phyloP scores from a whole-genome alignment of 1,139 yeast species.

The Insectozyma bohioensis region DNA sequence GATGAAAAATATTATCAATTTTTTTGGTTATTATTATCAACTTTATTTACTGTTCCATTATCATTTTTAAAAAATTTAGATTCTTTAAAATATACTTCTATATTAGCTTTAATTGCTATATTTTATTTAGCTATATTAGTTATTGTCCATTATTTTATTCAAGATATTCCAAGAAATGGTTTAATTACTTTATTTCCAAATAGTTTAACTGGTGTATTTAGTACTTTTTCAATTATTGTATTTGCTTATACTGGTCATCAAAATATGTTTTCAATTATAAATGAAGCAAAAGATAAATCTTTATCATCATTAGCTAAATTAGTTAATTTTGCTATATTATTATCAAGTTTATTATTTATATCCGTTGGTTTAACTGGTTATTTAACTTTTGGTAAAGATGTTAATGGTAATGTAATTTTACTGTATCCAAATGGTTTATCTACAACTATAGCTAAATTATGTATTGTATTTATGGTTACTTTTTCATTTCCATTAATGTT shows the following conservation, averaged over 20 bases:
- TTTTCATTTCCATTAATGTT: slow-evolving; percentile 90
- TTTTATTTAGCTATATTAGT: slow-evolving; percentile 40
- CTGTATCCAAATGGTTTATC: slow-evolving; percentile 53
- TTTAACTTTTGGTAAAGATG: slow-evolving; percentile 43
- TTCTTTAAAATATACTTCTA: slow-evolving; percentile 44
- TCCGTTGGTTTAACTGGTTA: slow-evolving; percentile 45
- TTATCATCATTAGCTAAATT: slow-evolving; percentile 52
- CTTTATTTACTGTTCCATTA: slow-evolving; percentile 39
- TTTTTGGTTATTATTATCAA: slow-evolving; percentile 41
- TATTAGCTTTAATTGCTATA: slow-evolving; percentile 42
- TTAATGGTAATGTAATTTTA: slow-evolving; percentile 76
- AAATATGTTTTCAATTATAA: slow-evolving; percentile 50
- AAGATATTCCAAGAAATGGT: slow-evolving; percentile 55
- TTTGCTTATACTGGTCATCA: slow-evolving; percentile 53
- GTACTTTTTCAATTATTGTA: slow-evolving; percentile 53
- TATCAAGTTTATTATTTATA: slow-evolving; percentile 35
- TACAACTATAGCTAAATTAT: slow-evolving; percentile 66
- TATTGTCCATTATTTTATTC: slow-evolving; percentile 31
- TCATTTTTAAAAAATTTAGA: slow-evolving; percentile 45
- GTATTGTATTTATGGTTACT: slow-evolving; percentile 79
- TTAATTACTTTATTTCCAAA: slow-evolving; percentile 58
- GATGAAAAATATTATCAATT: slow-evolving; percentile 22
- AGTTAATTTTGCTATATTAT: slow-evolving; percentile 50
- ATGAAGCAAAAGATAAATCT: slow-evolving; percentile 56
- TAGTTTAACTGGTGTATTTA: slow-evolving; percentile 58